Evolutionary conservation across 305 asterid species (phyloP), one percentile per base, ranked within the genome.

Genomic region (Rubia occidens): DNA sequence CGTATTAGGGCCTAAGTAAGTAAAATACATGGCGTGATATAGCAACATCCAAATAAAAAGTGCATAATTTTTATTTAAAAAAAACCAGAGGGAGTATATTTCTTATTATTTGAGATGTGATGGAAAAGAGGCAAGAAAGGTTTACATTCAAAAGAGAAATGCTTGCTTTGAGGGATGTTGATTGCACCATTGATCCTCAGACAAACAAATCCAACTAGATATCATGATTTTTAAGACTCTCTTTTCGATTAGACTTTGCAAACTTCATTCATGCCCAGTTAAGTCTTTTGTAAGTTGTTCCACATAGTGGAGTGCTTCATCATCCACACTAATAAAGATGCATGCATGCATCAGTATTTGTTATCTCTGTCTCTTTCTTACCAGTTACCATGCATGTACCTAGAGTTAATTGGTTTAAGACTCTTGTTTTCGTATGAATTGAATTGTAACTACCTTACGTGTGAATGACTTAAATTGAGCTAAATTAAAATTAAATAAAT

Each of bases 121-220:
- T 47, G 15, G 63, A 37, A 67, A 47, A 59, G 39, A 44, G 51
- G 13, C 10, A 53, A n/a, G 9, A 68, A 20, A 29, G 47, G 69
- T 49, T 37, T 42, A 24, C 8, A n/a, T 65, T 37, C 59, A 72
- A 54, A 67, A 58, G 47, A 17, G 40, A 58, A 45, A 21, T 59
- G 39, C 1, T 11, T 11, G 51, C 24, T 47, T 10, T 35, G 14
- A 24, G 64, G 42, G 66, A 35, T 6, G 54, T 67, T 67, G 68
- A 73, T 67, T 67, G 42, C 42, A 47, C 43, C 26, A 21, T 3
- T 20, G 56, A 74, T 67, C 24, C 15, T 60, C 49, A 53, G 77
- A 68, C 77, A 74, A 68, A 53, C 20, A 68, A 74, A 74, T 74
- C 77, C 9, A 49, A 13, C 37, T n/a, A 51, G 65, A 68, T 39